A percentile compares a stretch with the other conserved stretches of the same genome.
These are phyloP conservation scores for Solanum tarapatanum DNA, from an alignment of 257 asterid species.

Conservation along the genomic window DNA sequence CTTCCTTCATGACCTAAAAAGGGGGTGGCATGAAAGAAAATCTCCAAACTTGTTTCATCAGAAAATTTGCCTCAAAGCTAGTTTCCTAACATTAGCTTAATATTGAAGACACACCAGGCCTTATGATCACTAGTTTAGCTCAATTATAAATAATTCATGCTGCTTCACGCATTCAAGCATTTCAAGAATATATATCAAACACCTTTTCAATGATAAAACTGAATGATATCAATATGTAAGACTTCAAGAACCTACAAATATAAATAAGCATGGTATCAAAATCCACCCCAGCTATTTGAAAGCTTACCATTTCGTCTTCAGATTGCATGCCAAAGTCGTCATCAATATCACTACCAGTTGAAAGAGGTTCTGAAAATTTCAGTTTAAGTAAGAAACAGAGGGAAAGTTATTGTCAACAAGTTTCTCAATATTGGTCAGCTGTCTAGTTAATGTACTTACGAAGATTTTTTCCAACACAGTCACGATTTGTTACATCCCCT, in stretches of 20 bases:
- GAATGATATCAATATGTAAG: not conserved
- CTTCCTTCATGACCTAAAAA: not conserved
- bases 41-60: not conserved
- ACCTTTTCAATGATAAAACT: not conserved
- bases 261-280: not conserved
- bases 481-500: conserved; percentile 17
- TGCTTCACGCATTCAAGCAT: not conserved
- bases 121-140: not conserved
- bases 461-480: conserved; percentile 24
- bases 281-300: not conserved
- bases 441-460: conserved; percentile 27
- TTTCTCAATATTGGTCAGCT: not conserved
- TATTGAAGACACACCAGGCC: not conserved
- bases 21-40: not conserved
- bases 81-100: not conserved
- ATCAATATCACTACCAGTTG: conserved; percentile 53
- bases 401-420: not conserved
- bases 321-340: conserved; percentile 61
- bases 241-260: not conserved
- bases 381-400: conserved; percentile 16
- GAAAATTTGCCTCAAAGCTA: not conserved
- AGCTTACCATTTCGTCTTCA: conserved; percentile 68
- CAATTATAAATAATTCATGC: not conserved
- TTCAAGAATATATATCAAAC: not conserved
- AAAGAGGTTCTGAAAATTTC: conserved; percentile 56